Evolutionary conservation across 495 filamentous ascomycete genomes (phyloP), one percentile per base, ranked within the genome.

Genomic region (Usnea hakonensis): DNA sequence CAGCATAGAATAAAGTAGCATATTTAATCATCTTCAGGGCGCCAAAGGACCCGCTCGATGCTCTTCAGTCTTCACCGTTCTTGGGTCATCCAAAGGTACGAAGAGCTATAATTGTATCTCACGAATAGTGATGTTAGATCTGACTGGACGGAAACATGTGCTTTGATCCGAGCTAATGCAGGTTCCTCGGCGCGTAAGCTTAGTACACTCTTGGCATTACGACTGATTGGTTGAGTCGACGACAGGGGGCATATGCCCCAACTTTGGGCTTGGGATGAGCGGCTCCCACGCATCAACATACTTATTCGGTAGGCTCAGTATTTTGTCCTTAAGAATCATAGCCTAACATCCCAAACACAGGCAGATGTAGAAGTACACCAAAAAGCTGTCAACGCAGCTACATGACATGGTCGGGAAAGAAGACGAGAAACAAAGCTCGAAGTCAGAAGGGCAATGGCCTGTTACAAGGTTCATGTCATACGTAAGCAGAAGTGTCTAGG

Each of bases 31-130:
- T 54, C 19, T 21, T 61, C 59, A 61, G 50, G 59, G 38, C 37
- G 38, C 53, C 53, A 62, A 56, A 46, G 16, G 13, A 3, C 46
- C 28, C 30, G 26, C 46, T 28, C 30, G 26, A 30, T 30, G 30
- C 11, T 50, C 21, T 30, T 41, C 28, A 38, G 2, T 32, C 26
- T 37, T 30, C 23, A n/a, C 57, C 21, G 60, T 57, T 6, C 53
- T 21, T 62, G 40, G n/a, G 23, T 0, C 23, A 19, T 9, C 40
- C 53, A 56, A 21, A 1, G 38, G 36, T n/a, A 10, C 23, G 23
- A n/a, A 54, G 33, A 54, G 23, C 58, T 62, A 62, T 62, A 55
- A 55, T 54, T 62, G 60, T 30, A 37, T 57, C 60, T 57, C 53
- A 46, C 60, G 28, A 38, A 43, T 46, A 13, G 53, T 40, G 21